Evolutionary conservation across 371 early-diverging fungal genomes (phyloP), one percentile per base, ranked within the genome.

Genomic region (Apophysomyces sp.): DNA sequence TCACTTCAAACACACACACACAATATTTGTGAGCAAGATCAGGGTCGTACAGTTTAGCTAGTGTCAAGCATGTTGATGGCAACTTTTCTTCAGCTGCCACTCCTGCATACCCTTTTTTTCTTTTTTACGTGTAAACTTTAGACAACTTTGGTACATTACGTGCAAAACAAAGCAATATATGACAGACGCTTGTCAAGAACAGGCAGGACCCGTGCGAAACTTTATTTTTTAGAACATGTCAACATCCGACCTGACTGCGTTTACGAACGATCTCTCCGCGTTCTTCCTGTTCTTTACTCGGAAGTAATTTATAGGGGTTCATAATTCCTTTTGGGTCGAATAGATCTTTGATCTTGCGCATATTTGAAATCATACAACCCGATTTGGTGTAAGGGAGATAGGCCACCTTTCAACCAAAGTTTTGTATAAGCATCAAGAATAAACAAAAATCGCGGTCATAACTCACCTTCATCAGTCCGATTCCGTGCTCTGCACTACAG

Each of bases 311-410:
- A 79, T 93, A 93, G 0, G 94, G 94, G 54, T 94, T 94, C 81
- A 94, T 82, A 40, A 95, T 92, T 12, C 86, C 86, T 36, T 92
- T 86, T 3, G 94, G 94, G 72, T 94, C 95, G 58, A 94, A 83
- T 32, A 85, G 55, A 18, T 80, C 41, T 72, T 93, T 94, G 55
- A 94, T 77, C 7, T 78, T 68, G 53, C 76, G 75, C 93, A 93
- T 93, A 31, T 74, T 59, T 0, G 58, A 55, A 9, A 90, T 76
- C 69, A 86, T 78, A 13, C 64, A 70, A 6, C 62, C 61, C 30
- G 80, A 66, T 63, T 89, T 91, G n/a, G 89, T 80, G 64, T 81
- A 83, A 3, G 72, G 61, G 18, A 79, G 63, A 56, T 81, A 79
- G 5, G 78, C 65, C 2, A 76, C 71, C 61, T 65, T n/a, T n/a